Evolutionary conservation across 768 basidiomycete species (phyloP).

Genomic region (Suillus hirtellus): DNA sequence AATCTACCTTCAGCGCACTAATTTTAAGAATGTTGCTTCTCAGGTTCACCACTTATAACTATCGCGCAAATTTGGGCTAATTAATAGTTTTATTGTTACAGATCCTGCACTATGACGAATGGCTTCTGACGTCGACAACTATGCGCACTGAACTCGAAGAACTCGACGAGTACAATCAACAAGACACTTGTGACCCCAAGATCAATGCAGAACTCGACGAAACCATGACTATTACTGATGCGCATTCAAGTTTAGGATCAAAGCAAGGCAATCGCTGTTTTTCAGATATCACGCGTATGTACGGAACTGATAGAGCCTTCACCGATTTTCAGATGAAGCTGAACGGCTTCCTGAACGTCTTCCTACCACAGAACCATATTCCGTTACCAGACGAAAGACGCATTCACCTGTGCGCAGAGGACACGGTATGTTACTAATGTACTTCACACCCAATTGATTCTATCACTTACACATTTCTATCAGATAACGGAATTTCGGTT

Average conservation of each 20-base stretch:
- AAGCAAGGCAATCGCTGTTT: no score
- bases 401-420: background rate
- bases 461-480: background rate
- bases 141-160: slow-evolving; percentile 3
- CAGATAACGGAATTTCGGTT: background rate
- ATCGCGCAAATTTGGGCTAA: background rate
- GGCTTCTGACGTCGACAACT: slow-evolving; percentile 6
- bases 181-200: slow-evolving; percentile 24
- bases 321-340: slow-evolving; percentile 11
- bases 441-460: background rate
- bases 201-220: background rate
- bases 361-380: slow-evolving; percentile 1
- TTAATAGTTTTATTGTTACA: background rate
- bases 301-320: slow-evolving; percentile 4
- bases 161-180: slow-evolving; percentile 21
- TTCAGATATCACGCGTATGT: no score
- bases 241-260: no score
- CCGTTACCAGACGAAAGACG: background rate
- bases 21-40: slow-evolving; percentile 34
- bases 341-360: background rate
- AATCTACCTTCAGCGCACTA: slow-evolving; percentile 31
- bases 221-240: no score
- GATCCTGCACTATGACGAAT: slow-evolving; percentile 3
- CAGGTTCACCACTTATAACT: slow-evolving; percentile 31
- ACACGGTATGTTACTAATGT: background rate